These are phyloP conservation scores for Neurospora intermedia DNA, from an alignment of 495 filamentous ascomycete species.

Conservation along the genomic window DNA sequence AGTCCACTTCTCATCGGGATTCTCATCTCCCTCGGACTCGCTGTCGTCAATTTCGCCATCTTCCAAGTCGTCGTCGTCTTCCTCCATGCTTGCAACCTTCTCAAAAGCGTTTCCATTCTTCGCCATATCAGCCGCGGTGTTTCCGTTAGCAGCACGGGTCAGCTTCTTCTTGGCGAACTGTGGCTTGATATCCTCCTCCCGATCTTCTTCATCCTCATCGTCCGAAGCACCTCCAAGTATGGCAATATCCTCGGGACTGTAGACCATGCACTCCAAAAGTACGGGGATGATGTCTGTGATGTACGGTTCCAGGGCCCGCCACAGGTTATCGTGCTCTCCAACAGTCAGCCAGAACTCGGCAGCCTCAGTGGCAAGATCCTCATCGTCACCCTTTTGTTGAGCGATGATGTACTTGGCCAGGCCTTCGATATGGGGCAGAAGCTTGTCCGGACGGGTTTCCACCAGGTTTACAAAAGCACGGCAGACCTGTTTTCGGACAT, in stretches of 20 bases:
- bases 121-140: slow-evolving; percentile 43
- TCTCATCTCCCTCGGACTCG: slow-evolving; percentile 61
- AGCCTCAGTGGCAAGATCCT: slow-evolving; percentile 85
- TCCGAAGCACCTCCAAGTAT: slow-evolving; percentile 71
- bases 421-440: slow-evolving; percentile 77
- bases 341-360: slow-evolving; percentile 97
- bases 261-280: slow-evolving; percentile 90
- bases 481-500: slow-evolving; percentile 85
- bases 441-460: slow-evolving; percentile 80
- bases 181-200: slow-evolving; percentile 84
- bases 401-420: slow-evolving; percentile 87
- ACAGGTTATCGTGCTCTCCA: slow-evolving; percentile 73
- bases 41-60: slow-evolving; percentile 84
- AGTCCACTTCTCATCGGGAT: slow-evolving; percentile 92
- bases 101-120: slow-evolving; percentile 39
- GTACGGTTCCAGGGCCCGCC: slow-evolving; percentile 60
- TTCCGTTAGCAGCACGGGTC: slow-evolving; percentile 36
- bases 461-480: slow-evolving; percentile 86
- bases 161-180: slow-evolving; percentile 68
- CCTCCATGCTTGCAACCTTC: slow-evolving; percentile 45
- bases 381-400: slow-evolving; percentile 82
- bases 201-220: slow-evolving; percentile 87
- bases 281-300: slow-evolving; percentile 83
- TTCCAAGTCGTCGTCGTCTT: slow-evolving; percentile 70
- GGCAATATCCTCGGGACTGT: slow-evolving; percentile 85